Evolutionary conservation across 768 basidiomycete species (phyloP), one percentile per base, ranked within the genome.

Genomic region (Chlorophyllum brunneum): DNA sequence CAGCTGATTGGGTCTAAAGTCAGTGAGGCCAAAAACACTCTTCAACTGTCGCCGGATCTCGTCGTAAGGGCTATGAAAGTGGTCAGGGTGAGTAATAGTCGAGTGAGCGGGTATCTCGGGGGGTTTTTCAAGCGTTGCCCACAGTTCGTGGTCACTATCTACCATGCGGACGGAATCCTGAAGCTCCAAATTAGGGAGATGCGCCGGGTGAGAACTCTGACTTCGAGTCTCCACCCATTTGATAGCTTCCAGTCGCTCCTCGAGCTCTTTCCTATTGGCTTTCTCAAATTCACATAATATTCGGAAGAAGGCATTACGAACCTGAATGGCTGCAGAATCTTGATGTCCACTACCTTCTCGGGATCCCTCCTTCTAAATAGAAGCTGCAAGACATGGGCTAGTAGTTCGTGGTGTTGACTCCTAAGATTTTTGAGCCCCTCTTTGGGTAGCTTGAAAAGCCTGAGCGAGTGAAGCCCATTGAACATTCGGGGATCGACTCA

Each of bases 1-100:
- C 34, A 93, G 76, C 63, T 98, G 97, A 66, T 98, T 89, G 11
- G 66, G 68, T 29, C 95, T 81, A 66, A 98, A 98, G 1, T 63
- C 60, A 0, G 76, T 59, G 11, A 98, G 73, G 4, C 71, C 70
- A 67, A 98, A 98, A 0, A 79, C 73, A 6, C 66, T 58, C 41
- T 68, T 74, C 7, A 94, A 73, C 10, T 78, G 77, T 20, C 66
- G 66, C 55, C 70, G 67, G 44, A 88, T 71, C 62, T 91, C 88
- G 8, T 49, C 39, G 57, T 73, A 72, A 46, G 61, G 58, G 4
- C 34, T 10, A 8, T 46, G 3, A 63, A 58, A 5, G 59, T 46
- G 10, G n/a, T 38, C 9, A 18, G n/a, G 5, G n/a, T 29, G 23
- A 26, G 40, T 18, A 5, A 36, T 36, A 36, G 11, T 5, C 15